Conservation (phyloP, 768 basidiomycete species). For the Thelephora aurantiotincta region DNA sequence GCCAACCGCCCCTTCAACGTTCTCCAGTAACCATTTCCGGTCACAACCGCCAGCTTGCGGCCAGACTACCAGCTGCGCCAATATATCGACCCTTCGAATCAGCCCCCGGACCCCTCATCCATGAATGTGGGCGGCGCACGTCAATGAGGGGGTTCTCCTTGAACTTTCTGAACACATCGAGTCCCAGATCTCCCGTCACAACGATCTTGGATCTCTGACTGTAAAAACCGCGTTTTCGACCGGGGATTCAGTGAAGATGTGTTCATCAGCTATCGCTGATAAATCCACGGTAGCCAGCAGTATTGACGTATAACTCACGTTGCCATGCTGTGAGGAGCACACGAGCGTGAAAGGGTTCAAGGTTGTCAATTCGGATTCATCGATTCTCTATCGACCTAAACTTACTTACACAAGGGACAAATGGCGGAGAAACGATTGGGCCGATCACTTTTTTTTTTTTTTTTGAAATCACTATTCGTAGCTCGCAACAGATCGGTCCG, state of each 20-base stretch:
- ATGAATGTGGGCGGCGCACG: constrained; percentile 18
- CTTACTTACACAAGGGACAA: too few relatives aligned
- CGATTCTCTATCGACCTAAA: too few relatives aligned
- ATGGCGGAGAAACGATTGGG: not conserved
- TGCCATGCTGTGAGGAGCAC: too few relatives aligned
- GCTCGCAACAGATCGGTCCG: too few relatives aligned
- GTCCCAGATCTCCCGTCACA: constrained; percentile 45
- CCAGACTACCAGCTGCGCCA: constrained; percentile 31
- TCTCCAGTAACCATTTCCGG: constrained; percentile 60
- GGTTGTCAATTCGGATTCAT: too few relatives aligned
- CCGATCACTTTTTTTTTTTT: too few relatives aligned
- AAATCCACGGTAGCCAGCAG: not conserved
- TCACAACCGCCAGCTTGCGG: constrained; percentile 40
- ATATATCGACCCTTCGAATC: not conserved
- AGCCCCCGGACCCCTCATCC: not conserved
- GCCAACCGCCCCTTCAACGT: constrained; percentile 52
- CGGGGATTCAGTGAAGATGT: not conserved
- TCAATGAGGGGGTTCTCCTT: constrained; percentile 36
- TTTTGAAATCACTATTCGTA: too few relatives aligned
- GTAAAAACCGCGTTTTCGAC: not conserved
- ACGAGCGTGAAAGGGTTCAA: too few relatives aligned
- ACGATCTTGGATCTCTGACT: constrained; percentile 27
- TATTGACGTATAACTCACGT: too few relatives aligned
- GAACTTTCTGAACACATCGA: constrained; percentile 47
- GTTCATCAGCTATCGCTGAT: not conserved